Evolutionary conservation across 805 yeast genomes (phyloP).

Genomic region (Yamadazyma endophytica): DNA sequence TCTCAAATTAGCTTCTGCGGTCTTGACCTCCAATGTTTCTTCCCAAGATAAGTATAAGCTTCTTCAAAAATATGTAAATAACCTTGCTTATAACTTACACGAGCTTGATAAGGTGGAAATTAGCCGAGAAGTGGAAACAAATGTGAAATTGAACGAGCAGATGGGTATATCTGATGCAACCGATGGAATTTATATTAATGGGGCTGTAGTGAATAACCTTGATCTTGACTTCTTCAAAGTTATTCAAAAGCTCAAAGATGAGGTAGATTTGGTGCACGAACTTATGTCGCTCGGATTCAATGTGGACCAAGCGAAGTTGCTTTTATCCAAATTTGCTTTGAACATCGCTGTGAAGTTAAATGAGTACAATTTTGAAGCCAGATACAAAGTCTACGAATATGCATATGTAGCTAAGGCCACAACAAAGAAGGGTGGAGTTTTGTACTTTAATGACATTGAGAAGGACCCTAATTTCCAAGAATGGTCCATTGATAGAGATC

Average conservation of each 20-base stretch:
- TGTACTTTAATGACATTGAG: constrained; percentile 78
- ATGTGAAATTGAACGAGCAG: constrained; percentile 13
- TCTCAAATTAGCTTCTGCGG: constrained; percentile 36
- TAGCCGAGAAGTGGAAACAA: constrained; percentile 1
- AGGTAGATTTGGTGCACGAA: constrained; percentile 19
- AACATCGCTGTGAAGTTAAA: constrained; percentile 35
- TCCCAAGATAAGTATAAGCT: constrained; percentile 24
- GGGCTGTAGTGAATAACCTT: constrained; percentile 50
- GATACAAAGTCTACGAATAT: constrained; percentile 29
- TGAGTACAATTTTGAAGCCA: constrained; percentile 32
- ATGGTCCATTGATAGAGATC: constrained; percentile 39
- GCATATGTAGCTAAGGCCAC: constrained; percentile 11
- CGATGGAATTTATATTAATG: constrained; percentile 64
- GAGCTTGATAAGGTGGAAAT: constrained; percentile 3
- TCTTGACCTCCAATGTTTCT: constrained; percentile 18
- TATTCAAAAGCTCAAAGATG: constrained; percentile 31
- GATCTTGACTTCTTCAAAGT: constrained; percentile 43
- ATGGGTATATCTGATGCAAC: constrained; percentile 36
- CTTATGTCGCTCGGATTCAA: constrained; percentile 27
- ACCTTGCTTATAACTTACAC: constrained; percentile 45
- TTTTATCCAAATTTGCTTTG: constrained; percentile 35
- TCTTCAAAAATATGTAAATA: constrained; percentile 37
- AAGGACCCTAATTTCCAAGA: constrained; percentile 50
- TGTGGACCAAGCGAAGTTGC: constrained; percentile 25
- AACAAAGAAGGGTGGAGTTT: constrained; percentile 36